Percentiles rank a stretch among this genome's conserved stretches.
Evolutionary conservation across 805 yeast species (phyloP).

Genomic region (Dipodascopsis tothii): DNA sequence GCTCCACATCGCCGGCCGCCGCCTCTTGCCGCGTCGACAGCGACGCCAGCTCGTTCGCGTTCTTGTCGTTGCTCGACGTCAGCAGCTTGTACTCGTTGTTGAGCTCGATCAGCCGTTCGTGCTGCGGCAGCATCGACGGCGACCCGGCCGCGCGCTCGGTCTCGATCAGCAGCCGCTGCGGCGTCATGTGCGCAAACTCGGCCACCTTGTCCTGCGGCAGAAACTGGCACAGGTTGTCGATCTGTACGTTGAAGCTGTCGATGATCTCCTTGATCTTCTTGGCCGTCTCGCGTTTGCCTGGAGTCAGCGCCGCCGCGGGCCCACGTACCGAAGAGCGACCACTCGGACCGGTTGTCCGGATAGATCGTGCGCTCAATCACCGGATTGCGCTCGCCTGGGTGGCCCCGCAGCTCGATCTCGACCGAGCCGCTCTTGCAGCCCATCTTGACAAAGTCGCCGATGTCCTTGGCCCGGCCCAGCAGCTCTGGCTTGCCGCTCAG

Average conservation of each 20-base stretch:
- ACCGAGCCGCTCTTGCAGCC: constrained; percentile 46
- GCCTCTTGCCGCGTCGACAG: constrained; percentile 35
- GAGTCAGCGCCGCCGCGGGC: constrained; percentile 16
- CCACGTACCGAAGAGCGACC: constrained; percentile 30
- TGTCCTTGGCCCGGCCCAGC: constrained; percentile 59
- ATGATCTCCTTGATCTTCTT: constrained; percentile 40
- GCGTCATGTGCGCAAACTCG: constrained; percentile 74
- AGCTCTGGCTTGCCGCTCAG: constrained; percentile 68
- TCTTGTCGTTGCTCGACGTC: constrained; percentile 4
- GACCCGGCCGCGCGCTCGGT: constrained; percentile 74
- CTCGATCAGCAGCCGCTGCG: constrained; percentile 64
- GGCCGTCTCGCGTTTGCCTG: constrained; percentile 25
- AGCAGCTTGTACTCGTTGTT: constrained; percentile 38
- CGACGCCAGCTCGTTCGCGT: constrained; percentile 28
- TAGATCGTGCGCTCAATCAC: constrained; percentile 34
- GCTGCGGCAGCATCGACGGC: constrained; percentile 48
- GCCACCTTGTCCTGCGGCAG: constrained; percentile 93
- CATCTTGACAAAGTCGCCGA: constrained; percentile 63
- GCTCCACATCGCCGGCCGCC: constrained; percentile 43
- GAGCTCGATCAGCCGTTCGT: constrained; percentile 47
- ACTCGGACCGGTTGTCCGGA: constrained; percentile 29
- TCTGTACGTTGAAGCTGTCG: constrained; percentile 58
- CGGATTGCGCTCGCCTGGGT: constrained; percentile 28
- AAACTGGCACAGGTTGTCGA: constrained; percentile 88
- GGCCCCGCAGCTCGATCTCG: constrained; percentile 45